Percentiles rank a stretch among this genome's conserved stretches.
Evolutionary conservation across 2,329 filamentous ascomycete species (phyloP).

Genomic region (Plenodomus lindquistii): DNA sequence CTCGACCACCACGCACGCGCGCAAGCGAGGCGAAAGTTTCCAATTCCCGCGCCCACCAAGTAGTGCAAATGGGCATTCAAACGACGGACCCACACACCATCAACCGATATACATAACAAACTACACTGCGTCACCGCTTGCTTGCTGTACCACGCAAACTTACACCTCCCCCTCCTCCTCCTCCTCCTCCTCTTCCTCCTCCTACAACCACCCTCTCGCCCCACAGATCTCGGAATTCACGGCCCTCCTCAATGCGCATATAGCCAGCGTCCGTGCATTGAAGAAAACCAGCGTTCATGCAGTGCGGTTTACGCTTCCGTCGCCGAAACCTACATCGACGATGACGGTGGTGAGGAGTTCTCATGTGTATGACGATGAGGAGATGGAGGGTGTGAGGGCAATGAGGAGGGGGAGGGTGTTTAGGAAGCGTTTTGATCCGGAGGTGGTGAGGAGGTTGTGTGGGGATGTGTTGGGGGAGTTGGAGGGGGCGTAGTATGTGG

Average conservation of each 20-base stretch:
- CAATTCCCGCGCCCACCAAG: conserved; percentile 6
- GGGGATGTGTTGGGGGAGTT: conserved; percentile 36
- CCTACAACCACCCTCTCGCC: conserved; percentile 21
- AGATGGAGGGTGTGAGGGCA: conserved; percentile 16
- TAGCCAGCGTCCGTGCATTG: conserved; percentile 28
- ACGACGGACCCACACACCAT: not conserved
- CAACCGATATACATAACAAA: not conserved
- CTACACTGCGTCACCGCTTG: not conserved
- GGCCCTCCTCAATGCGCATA: conserved; percentile 32
- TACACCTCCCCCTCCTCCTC: conserved; percentile 7
- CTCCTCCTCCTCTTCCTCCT: conserved; percentile 9
- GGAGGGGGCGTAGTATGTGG: conserved; percentile 2
- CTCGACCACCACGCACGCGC: conserved; percentile 5
- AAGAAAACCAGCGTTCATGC: conserved; percentile 13
- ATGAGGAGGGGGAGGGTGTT: conserved; percentile 21
- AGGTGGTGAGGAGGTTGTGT: conserved; percentile 29
- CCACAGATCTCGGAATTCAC: conserved; percentile 31
- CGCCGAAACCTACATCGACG: conserved; percentile 18
- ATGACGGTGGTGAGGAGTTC: conserved; percentile 13
- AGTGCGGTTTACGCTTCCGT: conserved; percentile 17
- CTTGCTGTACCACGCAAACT: not conserved
- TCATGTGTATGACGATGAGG: conserved; percentile 10
- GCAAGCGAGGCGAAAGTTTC: not conserved
- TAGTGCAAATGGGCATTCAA: not conserved
- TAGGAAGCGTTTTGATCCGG: conserved; percentile 37